Conservation (phyloP, 2,329 filamentous ascomycete genomes). For the Eutypella sp. region DNA sequence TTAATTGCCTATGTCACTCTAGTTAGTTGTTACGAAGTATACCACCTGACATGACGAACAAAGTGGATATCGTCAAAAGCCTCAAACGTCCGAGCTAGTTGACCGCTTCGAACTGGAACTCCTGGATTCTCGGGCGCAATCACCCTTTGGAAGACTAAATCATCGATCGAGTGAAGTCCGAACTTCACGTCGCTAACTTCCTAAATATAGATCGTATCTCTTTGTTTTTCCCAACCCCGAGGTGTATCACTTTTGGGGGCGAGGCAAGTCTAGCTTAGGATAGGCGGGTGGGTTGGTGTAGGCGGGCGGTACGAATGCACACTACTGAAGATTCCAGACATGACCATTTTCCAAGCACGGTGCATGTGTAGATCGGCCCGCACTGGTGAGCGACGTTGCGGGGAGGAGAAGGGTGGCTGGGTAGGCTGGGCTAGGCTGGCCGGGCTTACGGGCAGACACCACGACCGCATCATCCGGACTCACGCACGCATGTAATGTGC, state of each 20-base stretch:
- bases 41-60: too few species aligned
- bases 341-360: too few species aligned
- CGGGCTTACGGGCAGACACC: too few species aligned
- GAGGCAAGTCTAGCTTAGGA: too few species aligned
- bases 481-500: too few species aligned
- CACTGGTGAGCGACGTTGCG: too few species aligned
- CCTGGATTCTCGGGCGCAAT: neutral
- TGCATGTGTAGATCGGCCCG: neutral
- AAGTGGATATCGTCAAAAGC: neutral
- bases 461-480: too few species aligned
- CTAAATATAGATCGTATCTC: neutral
- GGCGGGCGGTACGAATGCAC: neutral
- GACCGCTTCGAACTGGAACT: neutral
- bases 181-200: neutral
- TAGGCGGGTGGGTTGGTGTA: too few species aligned
- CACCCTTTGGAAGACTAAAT: neutral
- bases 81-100: neutral
- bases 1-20: too few species aligned
- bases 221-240: neutral
- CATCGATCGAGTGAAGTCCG: neutral
- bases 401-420: neutral
- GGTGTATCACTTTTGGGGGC: too few species aligned
- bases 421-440: neutral
- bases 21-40: too few species aligned
- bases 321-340: neutral